A percentile compares a stretch with the other conserved stretches of the same genome.
These are phyloP conservation scores for Aegilops longissima DNA, from an alignment of 176 grass and related monocot species.

Conservation along the genomic window DNA sequence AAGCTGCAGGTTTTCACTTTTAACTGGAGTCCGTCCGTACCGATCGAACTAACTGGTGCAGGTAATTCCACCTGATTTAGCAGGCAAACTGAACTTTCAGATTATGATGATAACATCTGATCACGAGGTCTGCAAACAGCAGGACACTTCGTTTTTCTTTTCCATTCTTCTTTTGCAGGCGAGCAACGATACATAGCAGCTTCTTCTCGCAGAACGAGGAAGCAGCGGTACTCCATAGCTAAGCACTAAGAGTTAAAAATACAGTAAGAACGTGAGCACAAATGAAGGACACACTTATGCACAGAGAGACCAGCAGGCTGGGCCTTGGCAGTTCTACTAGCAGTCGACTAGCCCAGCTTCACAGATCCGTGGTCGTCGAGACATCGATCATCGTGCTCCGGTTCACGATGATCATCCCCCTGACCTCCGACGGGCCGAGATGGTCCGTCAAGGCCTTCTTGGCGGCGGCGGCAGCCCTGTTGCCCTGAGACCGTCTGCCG, in stretches of 20 bases:
- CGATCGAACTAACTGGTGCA: neutral
- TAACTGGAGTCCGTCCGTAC: neutral
- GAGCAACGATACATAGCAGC: neutral
- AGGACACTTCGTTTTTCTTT: neutral
- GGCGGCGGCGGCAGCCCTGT: conserved; percentile 39
- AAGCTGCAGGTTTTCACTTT: neutral
- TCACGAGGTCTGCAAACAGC: conserved; percentile 20
- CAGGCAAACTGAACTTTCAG: neutral
- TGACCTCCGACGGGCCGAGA: conserved; percentile 38
- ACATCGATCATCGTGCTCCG: conserved; percentile 48
- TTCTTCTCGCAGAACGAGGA: neutral
- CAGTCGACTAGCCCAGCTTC: neutral
- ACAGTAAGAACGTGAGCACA: conserved; percentile 5
- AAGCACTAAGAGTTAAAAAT: conserved; percentile 3
- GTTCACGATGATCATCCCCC: conserved; percentile 43
- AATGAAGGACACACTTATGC: conserved; percentile 2
- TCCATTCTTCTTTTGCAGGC: neutral
- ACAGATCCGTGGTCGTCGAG: conserved; percentile 50
- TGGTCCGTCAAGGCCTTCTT: conserved; percentile 68
- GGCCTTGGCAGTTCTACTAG: neutral
- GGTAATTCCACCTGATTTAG: neutral
- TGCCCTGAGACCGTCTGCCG: conserved; percentile 44
- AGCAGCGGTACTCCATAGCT: neutral
- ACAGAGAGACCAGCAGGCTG: conserved; percentile 26
- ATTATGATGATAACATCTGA: neutral